Base-by-base conservation (phyloP, 2,329 filamentous ascomycete species). In the Aureobasidium leucospermi region DNA sequence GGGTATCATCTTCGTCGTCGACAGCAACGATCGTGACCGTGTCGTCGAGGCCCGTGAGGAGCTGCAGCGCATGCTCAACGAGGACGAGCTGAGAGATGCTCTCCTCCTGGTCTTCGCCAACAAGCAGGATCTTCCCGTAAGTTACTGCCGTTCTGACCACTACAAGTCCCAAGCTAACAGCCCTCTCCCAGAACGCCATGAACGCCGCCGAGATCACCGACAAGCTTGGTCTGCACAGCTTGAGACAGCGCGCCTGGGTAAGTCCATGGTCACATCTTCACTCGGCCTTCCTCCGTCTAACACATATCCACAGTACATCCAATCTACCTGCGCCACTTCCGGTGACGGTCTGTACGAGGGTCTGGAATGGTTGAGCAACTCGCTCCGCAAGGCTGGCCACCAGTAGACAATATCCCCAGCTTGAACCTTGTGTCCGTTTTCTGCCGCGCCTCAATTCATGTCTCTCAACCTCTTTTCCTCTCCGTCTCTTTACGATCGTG, bases 141-240 rank as follows among this genome's bases (percentile, higher is more conserved):
- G 90, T 89, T 41, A 11, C n/a, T 7, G 9, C 2, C 19, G 58
- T 13, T 8, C n/a, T 41, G 0, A 10, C 16, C 13, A n/a, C 15
- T 1, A n/a, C 23, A 32, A 9, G 16, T 29, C 19, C 11, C 5
- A n/a, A 7, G 29, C 59, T 61, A 43, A 63, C 49, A 58, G 7
- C 34, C 8, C 31, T 7, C 10, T 45, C 4, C n/a, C 39, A 96
- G 92, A 97, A 97, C 75, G 94, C 94, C 79, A 97, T 97, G 94
- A 96, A 96, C 80, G 93, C 94, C 73, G 93, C 94, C 74, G 94
- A 99, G 83, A 97, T 99, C 78, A 99, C 94, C 78, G 93, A 99
- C 82, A 96, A 97, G 87, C 90, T 99, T 78, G 94, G 94, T 75
- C 91, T 99, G 73, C 93, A 97, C 87, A 95, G 90, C 81, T 84